Percentiles rank a stretch among this genome's conserved stretches.
Evolutionary conservation across 257 asterid species (phyloP).

Genomic region (Jacaranda copaia): DNA sequence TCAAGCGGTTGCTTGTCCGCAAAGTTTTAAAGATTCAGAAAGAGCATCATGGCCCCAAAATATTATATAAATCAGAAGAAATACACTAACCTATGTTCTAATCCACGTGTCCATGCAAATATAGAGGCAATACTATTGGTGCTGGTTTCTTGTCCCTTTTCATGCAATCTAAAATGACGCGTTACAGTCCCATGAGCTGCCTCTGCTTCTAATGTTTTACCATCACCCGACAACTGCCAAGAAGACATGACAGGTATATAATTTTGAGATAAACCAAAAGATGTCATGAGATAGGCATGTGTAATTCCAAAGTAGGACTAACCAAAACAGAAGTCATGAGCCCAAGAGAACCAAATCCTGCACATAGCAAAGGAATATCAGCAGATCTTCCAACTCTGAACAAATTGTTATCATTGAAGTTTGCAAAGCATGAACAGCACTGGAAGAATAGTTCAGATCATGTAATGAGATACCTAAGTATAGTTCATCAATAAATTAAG

Average conservation of each 20-base stretch:
- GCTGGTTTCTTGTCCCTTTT: slow-evolving; percentile 95
- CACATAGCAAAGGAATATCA: slow-evolving; percentile 29
- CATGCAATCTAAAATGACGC: slow-evolving; percentile 86
- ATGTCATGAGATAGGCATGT: slow-evolving; percentile 1
- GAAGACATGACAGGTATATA: neutral
- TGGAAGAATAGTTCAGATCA: neutral
- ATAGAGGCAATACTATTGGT: slow-evolving; percentile 95
- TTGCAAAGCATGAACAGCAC: slow-evolving; percentile 4
- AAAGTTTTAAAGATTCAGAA: neutral
- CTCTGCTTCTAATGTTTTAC: slow-evolving; percentile 94
- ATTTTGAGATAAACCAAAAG: slow-evolving; percentile 10
- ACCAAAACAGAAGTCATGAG: slow-evolving; percentile 95
- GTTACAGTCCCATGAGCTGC: slow-evolving; percentile 99
- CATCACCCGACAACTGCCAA: slow-evolving; percentile 87
- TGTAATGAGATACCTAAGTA: neutral
- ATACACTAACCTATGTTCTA: slow-evolving; percentile 71
- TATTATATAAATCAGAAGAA: slow-evolving; percentile 3
- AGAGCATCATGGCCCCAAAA: neutral
- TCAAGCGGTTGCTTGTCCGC: neutral
- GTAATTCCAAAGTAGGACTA: slow-evolving; percentile 31
- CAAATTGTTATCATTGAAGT: neutral
- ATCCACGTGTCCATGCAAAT: slow-evolving; percentile 95
- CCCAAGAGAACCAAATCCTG: slow-evolving; percentile 96
- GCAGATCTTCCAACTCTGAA: slow-evolving; percentile 12
- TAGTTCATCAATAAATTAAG: neutral